Base-by-base conservation (phyloP, 2,329 filamentous ascomycete species). In the Beauveria australis region DNA sequence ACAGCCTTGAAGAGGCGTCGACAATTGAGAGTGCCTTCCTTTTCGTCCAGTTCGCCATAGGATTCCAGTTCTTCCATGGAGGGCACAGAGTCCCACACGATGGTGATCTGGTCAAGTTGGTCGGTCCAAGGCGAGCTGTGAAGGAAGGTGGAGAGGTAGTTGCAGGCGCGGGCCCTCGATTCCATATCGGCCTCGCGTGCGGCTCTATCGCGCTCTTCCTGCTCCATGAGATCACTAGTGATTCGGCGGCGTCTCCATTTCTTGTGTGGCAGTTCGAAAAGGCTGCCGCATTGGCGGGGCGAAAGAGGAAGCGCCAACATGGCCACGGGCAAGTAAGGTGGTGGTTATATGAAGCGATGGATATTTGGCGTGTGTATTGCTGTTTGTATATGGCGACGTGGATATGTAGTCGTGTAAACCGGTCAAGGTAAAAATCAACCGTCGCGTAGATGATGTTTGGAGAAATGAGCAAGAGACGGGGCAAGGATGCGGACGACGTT, bases 1-100 rank as follows among this genome's bases (percentile, higher is more conserved):
- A 70, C 69, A 28, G 73, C 73, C 63, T 73, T 74, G 69, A 75
- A 75, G 5, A 74, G 66, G 16, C 69, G 68, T 40, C 73, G 68
- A 63, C 73, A 74, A 44, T 70, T 71, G 43, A 68, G 68, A 3
- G 73, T 75, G 60, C 73, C 73, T 46, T 73, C 69, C 44, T 67
- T 68, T 60, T 73, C 70, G 59, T 70, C 66, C 47, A 75, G 66
- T 24, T 63, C 57, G 33, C 72, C 72, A 48, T 69, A 74, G 8
- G 68, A 64, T 52, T 70, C 67, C 33, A 75, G 69, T 63, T 73
- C 70, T 30, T 70, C 64, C 63, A 74, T 69, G 56, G 69, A 68
- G 16, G 73, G 73, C 3, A 75, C 68, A 19, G 63, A 67, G 3
- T 74, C 72, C 64, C 66, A 68, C 24, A 69, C 65, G 60, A 75